A percentile compares a stretch with the other conserved stretches of the same genome.
phyloP scores from a whole-genome alignment of 169 alveolate species.

The Perkinsus marinus region DNA sequence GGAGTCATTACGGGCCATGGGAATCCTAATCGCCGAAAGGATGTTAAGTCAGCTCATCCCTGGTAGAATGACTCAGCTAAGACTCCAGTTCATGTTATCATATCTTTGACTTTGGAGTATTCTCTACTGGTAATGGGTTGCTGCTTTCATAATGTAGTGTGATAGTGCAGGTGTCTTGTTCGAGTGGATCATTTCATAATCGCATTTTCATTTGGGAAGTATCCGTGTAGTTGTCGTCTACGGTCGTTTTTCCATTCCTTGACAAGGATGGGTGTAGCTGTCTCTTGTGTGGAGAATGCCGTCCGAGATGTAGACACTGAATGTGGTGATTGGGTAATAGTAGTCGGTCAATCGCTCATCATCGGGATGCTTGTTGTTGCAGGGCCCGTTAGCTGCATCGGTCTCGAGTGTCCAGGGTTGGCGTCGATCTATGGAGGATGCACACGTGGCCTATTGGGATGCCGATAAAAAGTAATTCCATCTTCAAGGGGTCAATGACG shows the following conservation, averaged over 20 bases:
- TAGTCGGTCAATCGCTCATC: background rate
- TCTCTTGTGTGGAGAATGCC: background rate
- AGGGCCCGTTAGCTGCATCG: background rate
- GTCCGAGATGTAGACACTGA: background rate
- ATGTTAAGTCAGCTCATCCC: too few relatives aligned
- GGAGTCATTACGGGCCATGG: too few relatives aligned
- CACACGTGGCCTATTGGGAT: conserved; percentile 12
- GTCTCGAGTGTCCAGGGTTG: conserved; percentile 31
- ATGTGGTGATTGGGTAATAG: background rate
- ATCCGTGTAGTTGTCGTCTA: background rate
- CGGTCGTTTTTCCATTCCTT: background rate
- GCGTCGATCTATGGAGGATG: conserved; percentile 43
- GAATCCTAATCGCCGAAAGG: too few relatives aligned
- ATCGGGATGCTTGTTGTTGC: background rate
- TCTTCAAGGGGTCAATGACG: background rate
- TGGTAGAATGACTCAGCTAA: too few relatives aligned
- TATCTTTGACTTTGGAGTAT: too few relatives aligned
- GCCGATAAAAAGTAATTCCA: background rate
- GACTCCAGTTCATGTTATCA: too few relatives aligned
- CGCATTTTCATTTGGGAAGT: too few relatives aligned
- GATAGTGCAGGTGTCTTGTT: too few relatives aligned
- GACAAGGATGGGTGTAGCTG: background rate
- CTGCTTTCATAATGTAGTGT: too few relatives aligned
- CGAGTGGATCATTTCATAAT: too few relatives aligned
- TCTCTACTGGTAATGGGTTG: too few relatives aligned